Evolutionary conservation across 345 rosid genomes (phyloP).

Genomic region (Syzygium oleosum): DNA sequence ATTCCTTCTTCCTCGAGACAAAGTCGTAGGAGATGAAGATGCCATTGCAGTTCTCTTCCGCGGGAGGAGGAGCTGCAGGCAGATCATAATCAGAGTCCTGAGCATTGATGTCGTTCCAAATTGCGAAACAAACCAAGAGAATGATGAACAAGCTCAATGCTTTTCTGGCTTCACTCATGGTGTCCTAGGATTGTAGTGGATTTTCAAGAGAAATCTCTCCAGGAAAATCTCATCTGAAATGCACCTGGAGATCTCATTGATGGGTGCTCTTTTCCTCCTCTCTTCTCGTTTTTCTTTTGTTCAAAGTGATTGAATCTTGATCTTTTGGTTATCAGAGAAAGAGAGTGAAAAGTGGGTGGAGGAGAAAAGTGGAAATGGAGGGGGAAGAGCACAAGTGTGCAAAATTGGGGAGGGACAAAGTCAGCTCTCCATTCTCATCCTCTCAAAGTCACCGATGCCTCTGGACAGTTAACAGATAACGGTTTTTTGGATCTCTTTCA

Average conservation of each 20-base stretch:
- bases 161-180: neutral
- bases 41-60: slow-evolving; percentile 54
- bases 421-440: slow-evolving; percentile 2
- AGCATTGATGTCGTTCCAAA: slow-evolving; percentile 1
- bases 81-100: slow-evolving; percentile 29
- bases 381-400: neutral
- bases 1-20: slow-evolving; percentile 39
- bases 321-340: neutral
- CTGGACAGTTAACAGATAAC: neutral
- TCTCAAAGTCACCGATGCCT: neutral
- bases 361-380: neutral
- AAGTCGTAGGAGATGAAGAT: slow-evolving; percentile 59
- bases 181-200: neutral
- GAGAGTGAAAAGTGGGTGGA: neutral
- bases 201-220: neutral
- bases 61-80: slow-evolving; percentile 47
- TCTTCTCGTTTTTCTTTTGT: neutral
- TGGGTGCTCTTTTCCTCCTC: neutral
- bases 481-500: neutral
- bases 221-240: neutral
- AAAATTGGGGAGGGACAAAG: neutral
- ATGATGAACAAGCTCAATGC: neutral
- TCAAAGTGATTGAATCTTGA: neutral
- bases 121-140: neutral
- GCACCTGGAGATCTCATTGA: neutral